Evolutionary conservation across 495 filamentous ascomycete species (phyloP).

Genomic region (Penicillium mononematosum): DNA sequence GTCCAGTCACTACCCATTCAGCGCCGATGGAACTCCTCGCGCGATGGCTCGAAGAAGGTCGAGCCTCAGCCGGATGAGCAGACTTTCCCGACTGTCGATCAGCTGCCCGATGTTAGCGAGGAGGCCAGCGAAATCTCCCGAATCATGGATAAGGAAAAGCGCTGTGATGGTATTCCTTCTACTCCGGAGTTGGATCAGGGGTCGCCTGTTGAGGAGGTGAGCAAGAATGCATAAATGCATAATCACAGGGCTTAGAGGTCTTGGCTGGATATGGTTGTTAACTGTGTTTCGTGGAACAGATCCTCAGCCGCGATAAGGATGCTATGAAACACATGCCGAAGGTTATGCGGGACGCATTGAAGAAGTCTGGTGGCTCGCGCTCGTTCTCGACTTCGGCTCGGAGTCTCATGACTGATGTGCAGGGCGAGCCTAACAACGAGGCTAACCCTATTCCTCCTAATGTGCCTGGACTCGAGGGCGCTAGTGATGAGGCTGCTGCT

Average conservation of each 20-base stretch:
- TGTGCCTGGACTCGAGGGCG: neutral
- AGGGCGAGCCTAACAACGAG: constrained; percentile 17
- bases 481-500: constrained; percentile 30
- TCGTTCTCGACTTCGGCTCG: constrained; percentile 59
- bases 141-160: constrained; percentile 47
- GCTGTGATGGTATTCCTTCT: constrained; percentile 45
- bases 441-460: neutral
- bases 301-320: constrained; percentile 63
- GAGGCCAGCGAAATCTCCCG: constrained; percentile 59
- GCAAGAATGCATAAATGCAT: constrained; percentile 14
- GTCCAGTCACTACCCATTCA: constrained; percentile 24
- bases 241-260: neutral
- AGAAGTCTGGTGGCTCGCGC: constrained; percentile 47
- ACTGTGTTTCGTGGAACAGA: constrained; percentile 38
- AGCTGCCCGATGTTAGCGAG: constrained; percentile 61
- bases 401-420: constrained; percentile 33
- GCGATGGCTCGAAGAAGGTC: constrained; percentile 39
- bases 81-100: constrained; percentile 52
- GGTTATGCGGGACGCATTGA: constrained; percentile 61
- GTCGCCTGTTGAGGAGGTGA: constrained; percentile 63
- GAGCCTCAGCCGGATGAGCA: constrained; percentile 37
- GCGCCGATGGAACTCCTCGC: constrained; percentile 43
- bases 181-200: constrained; percentile 65
- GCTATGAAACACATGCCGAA: constrained; percentile 64
- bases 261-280: neutral